Evolutionary conservation across 2,329 filamentous ascomycete species (phyloP).

Genomic region (Lomentospora prolificans): DNA sequence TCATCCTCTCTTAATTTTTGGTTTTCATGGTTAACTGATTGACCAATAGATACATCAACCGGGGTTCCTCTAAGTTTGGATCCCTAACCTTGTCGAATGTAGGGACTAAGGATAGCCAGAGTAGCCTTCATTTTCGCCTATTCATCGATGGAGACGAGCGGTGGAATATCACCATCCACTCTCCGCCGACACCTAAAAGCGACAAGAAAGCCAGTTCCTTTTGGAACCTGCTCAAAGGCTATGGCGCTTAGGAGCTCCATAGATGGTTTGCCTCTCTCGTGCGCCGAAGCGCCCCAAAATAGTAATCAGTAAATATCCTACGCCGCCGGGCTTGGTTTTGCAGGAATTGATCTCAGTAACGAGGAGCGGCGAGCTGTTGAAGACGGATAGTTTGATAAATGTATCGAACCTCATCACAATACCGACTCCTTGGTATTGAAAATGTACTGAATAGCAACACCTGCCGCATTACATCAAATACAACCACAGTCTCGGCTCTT

Average conservation of each 20-base stretch:
- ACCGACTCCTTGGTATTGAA: too few relatives aligned
- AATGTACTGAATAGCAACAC: too few relatives aligned
- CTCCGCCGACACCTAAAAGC: conserved; percentile 1
- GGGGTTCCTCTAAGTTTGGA: conserved; percentile 84
- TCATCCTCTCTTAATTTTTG: neutral
- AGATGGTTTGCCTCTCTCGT: too few relatives aligned
- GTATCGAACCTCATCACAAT: too few relatives aligned
- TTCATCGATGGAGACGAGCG: conserved; percentile 72
- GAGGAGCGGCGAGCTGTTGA: too few relatives aligned
- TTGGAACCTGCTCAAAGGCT: conserved; percentile 7
- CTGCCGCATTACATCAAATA: too few relatives aligned
- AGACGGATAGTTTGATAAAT: too few relatives aligned
- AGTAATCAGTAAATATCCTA: too few relatives aligned
- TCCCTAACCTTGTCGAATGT: conserved; percentile 67
- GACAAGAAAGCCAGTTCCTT: conserved; percentile 7
- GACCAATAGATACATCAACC: conserved; percentile 57
- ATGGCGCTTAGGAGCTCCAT: neutral
- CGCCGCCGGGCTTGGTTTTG: too few relatives aligned
- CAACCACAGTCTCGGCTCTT: too few relatives aligned
- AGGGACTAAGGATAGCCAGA: neutral
- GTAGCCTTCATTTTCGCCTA: conserved; percentile 64
- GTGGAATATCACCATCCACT: conserved; percentile 53
- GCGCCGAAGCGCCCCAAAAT: too few relatives aligned
- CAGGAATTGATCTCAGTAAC: too few relatives aligned
- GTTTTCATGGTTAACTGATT: conserved; percentile 14